phyloP scores from a whole-genome alignment of 1,139 yeast genomes.

The Candida neerlandica region DNA sequence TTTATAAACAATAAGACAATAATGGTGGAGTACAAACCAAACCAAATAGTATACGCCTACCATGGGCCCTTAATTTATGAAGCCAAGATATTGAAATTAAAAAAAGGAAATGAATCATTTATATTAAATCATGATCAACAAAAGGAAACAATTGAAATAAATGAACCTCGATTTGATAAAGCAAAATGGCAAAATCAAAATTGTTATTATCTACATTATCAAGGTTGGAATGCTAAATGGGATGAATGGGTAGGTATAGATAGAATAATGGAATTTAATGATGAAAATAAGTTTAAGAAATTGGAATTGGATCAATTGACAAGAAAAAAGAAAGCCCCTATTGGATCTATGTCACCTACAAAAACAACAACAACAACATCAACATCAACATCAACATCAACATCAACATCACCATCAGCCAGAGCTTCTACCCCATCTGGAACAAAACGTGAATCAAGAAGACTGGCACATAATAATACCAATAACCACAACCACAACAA shows the following conservation, averaged over 20 bases:
- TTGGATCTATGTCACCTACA: conserved; percentile 6
- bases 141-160: conserved; percentile 14
- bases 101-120: conserved; percentile 49
- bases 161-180: conserved; percentile 14
- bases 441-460: background rate
- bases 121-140: conserved; percentile 15
- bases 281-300: conserved; percentile 71
- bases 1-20: background rate
- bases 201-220: conserved; percentile 75
- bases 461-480: background rate
- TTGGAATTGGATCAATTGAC: conserved; percentile 57
- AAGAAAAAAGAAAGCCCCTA: conserved; percentile 19
- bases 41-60: conserved; percentile 69
- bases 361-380: conserved; percentile 1
- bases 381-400: background rate
- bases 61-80: conserved; percentile 92
- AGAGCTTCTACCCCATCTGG: background rate
- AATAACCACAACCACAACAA: background rate
- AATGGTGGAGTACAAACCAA: conserved; percentile 27
- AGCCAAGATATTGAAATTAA: conserved; percentile 73
- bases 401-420: background rate
- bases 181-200: conserved; percentile 15
- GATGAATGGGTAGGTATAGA: conserved; percentile 90
- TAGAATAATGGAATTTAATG: conserved; percentile 68
- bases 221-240: conserved; percentile 96